phyloP scores from a whole-genome alignment of 805 yeast species.

The Schizosaccharomyces lindneri region DNA sequence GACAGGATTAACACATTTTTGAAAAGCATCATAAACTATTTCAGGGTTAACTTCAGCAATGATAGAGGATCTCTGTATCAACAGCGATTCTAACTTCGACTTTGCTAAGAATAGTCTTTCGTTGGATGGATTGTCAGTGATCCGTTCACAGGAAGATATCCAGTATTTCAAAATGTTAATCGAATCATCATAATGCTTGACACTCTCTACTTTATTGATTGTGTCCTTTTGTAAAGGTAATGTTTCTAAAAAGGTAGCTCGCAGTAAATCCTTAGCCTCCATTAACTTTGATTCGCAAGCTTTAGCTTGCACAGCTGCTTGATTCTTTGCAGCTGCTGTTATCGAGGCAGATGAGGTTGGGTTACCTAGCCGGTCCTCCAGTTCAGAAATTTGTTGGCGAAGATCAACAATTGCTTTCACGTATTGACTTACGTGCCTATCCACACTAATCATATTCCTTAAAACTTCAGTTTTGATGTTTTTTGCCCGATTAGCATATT shows the following conservation, averaged over 20 bases:
- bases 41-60: neutral
- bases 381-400: conserved; percentile 43
- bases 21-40: neutral
- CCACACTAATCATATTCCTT: conserved; percentile 49
- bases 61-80: neutral
- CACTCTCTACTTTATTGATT: neutral
- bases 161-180: neutral
- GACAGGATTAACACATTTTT: neutral
- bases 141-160: neutral
- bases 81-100: neutral
- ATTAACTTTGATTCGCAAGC: neutral
- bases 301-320: neutral
- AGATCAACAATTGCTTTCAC: conserved; percentile 66
- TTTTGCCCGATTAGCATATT: conserved; percentile 78
- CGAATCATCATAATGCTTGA: neutral
- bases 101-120: neutral
- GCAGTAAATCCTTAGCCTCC: neutral
- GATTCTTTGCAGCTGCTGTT: neutral
- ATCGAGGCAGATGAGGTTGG: neutral
- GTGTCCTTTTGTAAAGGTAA: neutral
- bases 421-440: conserved; percentile 66
- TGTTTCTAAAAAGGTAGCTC: neutral
- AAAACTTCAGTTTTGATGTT: conserved; percentile 61
- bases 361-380: conserved; percentile 17
- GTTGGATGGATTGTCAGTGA: neutral